Evolutionary conservation across 2,329 filamentous ascomycete genomes (phyloP), one percentile per base, ranked within the genome.

Genomic region (Ophiocordyceps camponoti-floridani): DNA sequence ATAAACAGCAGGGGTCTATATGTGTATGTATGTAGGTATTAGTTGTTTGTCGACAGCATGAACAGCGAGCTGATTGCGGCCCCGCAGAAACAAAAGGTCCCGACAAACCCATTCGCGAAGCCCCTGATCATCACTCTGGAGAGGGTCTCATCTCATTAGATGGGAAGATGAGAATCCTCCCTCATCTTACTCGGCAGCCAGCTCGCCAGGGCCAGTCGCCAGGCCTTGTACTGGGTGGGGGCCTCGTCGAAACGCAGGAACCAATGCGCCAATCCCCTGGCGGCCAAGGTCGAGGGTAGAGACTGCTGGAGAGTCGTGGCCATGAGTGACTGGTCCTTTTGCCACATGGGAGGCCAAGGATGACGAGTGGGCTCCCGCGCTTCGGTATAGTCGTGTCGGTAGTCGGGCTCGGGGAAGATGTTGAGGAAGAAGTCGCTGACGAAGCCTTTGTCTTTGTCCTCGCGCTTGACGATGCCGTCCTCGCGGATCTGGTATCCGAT

Each of bases 241-340:
- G 23, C 8, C 18, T 37, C 44, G 18, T 55, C 52, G 14, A 52
- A 43, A 40, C 56, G 54, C 16, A 59, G 44, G 14, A 53, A 52
- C 69, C 69, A 73, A 49, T 70, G 63, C 23, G 57, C 58, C 30
- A 72, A 54, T 4, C 65, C 68, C 8, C 56, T 55, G 9, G 56
- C 52, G 14, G 57, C 56, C 45, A 67, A 54, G 31, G 54, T 61
- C 7, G 53, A 48, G 1, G 68, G 69, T 23, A 71, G 53, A 2
- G 61, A 59, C 28, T 57, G 56, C 44, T 52, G 53, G 41, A 73
- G 56, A 2, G 60, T 60, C 16, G 56, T 54, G 9, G 59, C 58
- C 23, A 62, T 52, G 45, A 66, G 59, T 13, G 63, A 61, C 45
- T 48, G 48, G 37, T 62, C 49, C 28, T 55, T 52, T 27, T 56